Percentiles rank a stretch among this genome's conserved stretches.
Evolutionary conservation across 441 rosid species (phyloP).

Genomic region (Gossypium trilobum): DNA sequence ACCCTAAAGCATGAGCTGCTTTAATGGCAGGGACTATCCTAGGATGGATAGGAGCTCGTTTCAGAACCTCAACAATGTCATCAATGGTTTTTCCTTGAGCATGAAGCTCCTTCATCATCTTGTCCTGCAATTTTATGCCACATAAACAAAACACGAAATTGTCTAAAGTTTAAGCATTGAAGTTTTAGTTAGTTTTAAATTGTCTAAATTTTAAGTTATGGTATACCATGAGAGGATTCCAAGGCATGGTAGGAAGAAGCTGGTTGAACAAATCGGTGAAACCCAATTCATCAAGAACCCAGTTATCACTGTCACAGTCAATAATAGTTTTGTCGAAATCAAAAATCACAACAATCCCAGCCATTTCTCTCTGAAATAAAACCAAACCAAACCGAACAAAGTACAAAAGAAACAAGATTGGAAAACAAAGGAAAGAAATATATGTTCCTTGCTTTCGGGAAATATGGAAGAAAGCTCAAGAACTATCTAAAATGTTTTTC

Average conservation of each 20-base stretch:
- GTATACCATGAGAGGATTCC: constrained; percentile 62
- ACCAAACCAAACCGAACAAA: neutral
- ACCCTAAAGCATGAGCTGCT: constrained; percentile 47
- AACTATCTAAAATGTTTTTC: neutral
- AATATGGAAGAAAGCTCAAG: neutral
- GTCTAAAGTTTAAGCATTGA: neutral
- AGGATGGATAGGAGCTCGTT: constrained; percentile 29
- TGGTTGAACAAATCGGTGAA: constrained; percentile 47
- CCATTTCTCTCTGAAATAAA: constrained; percentile 12
- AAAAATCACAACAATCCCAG: constrained; percentile 41
- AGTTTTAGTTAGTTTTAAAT: neutral
- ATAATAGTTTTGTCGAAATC: constrained; percentile 73
- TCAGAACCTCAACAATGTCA: constrained; percentile 36
- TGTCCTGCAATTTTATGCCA: constrained; percentile 30
- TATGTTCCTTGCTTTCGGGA: neutral
- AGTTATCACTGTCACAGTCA: constrained; percentile 66
- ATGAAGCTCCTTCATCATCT: constrained; percentile 46
- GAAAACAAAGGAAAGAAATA: neutral
- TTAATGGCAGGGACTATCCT: constrained; percentile 29
- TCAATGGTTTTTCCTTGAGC: constrained; percentile 34
- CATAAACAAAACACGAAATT: neutral
- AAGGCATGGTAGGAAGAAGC: constrained; percentile 72
- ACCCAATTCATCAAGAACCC: constrained; percentile 63
- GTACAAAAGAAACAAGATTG: neutral
- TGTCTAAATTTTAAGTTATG: neutral